Evolutionary conservation across 192 early-diverging fungal genomes (phyloP).

Genomic region (Geranomyces michiganensis): DNA sequence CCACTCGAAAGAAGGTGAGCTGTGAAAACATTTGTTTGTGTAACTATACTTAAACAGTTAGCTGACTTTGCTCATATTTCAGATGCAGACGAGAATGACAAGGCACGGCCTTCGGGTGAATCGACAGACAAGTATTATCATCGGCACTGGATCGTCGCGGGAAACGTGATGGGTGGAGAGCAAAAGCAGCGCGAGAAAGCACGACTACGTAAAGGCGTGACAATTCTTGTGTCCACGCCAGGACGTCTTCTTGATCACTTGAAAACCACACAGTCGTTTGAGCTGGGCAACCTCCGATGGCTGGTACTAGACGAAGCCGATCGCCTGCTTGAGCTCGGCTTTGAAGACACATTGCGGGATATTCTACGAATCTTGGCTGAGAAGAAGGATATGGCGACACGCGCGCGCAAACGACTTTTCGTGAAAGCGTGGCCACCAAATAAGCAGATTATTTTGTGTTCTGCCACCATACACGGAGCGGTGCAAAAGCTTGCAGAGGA

Average conservation of each 20-base stretch:
- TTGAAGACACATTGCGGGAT: slow-evolving; percentile 56
- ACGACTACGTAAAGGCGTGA: slow-evolving; percentile 82
- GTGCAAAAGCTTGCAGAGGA: slow-evolving; percentile 82
- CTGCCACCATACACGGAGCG: slow-evolving; percentile 87
- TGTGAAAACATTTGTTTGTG: too few relatives aligned
- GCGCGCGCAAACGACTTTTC: slow-evolving; percentile 21
- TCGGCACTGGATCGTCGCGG: slow-evolving; percentile 82
- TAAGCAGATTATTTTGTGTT: slow-evolving; percentile 67
- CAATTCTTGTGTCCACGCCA: slow-evolving; percentile 90
- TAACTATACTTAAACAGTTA: too few relatives aligned
- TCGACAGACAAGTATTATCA: slow-evolving; percentile 31
- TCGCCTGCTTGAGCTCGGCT: slow-evolving; percentile 92
- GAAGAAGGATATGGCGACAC: slow-evolving; percentile 24
- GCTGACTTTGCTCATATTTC: slow-evolving; percentile 21
- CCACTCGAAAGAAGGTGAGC: not conserved
- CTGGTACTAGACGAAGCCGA: slow-evolving; percentile 98
- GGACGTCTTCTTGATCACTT: slow-evolving; percentile 97
- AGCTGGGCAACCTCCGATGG: slow-evolving; percentile 86
- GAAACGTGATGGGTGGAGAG: slow-evolving; percentile 86
- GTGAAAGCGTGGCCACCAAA: slow-evolving; percentile 45
- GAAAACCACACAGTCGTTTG: slow-evolving; percentile 76
- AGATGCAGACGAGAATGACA: slow-evolving; percentile 75
- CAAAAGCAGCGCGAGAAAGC: slow-evolving; percentile 86
- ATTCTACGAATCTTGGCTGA: slow-evolving; percentile 47
- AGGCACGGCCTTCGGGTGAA: not conserved